Evolutionary conservation across 2,329 filamentous ascomycete genomes (phyloP).

Genomic region (Coniochaeta hoffmannii): DNA sequence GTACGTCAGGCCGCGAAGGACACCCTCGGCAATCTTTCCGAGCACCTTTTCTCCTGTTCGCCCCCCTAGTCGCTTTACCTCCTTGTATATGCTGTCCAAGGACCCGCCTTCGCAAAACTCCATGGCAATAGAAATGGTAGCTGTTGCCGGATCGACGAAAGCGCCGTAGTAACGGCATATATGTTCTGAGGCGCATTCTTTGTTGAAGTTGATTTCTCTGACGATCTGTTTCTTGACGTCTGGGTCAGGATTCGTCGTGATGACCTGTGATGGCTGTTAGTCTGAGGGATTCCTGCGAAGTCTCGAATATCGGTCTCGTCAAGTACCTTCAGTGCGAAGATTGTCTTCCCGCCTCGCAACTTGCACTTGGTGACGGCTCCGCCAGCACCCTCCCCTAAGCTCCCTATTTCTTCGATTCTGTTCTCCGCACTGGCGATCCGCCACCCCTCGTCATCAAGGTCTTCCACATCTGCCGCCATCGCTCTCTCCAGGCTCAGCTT

Average conservation of each 20-base stretch:
- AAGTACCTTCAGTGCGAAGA: conserved; percentile 89
- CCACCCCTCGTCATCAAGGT: conserved; percentile 93
- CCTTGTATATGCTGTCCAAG: conserved; percentile 92
- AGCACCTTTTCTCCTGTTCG: conserved; percentile 95
- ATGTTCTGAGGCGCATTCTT: conserved; percentile 89
- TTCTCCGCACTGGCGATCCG: conserved; percentile 84
- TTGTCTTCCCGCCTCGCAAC: conserved; percentile 83
- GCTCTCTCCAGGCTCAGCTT: conserved; percentile 77
- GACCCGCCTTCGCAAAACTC: conserved; percentile 97
- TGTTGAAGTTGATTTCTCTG: conserved; percentile 94
- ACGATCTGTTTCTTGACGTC: conserved; percentile 98
- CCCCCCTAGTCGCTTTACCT: conserved; percentile 91
- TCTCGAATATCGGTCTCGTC: not conserved
- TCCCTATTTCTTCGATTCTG: conserved; percentile 80
- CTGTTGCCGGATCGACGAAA: conserved; percentile 91
- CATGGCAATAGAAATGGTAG: conserved; percentile 98
- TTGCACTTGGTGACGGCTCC: conserved; percentile 90
- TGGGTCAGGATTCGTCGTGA: conserved; percentile 95
- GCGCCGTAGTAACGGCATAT: conserved; percentile 98
- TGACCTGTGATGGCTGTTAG: conserved; percentile 55
- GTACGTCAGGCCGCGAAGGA: conserved; percentile 89
- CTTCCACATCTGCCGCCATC: conserved; percentile 80
- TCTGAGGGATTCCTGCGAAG: not conserved
- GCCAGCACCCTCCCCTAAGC: conserved; percentile 87
- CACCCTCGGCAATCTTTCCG: conserved; percentile 92